Evolutionary conservation across 2,329 filamentous ascomycete genomes (phyloP).

Genomic region (Fusarium sp.): DNA sequence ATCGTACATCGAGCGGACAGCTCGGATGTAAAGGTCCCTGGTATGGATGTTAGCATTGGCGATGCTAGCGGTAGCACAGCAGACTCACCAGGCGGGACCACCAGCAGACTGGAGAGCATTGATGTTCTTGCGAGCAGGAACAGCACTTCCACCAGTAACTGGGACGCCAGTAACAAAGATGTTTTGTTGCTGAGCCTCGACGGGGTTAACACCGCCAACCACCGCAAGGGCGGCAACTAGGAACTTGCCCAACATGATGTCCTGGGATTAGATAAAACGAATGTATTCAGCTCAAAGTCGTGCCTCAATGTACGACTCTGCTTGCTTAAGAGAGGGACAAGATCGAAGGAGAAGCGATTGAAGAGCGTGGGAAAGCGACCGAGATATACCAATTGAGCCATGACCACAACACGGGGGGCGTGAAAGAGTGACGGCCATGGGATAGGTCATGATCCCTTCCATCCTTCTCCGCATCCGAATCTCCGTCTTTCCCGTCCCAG

Average conservation of each 20-base stretch:
- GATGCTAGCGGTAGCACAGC: neutral
- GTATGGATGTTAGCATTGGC: constrained; percentile 26
- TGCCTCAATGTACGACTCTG: constrained; percentile 43
- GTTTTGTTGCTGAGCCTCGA: constrained; percentile 46
- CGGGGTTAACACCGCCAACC: constrained; percentile 42
- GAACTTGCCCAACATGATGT: constrained; percentile 43
- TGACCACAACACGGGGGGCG: constrained; percentile 31
- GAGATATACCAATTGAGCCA: constrained; percentile 42
- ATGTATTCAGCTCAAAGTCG: constrained; percentile 37
- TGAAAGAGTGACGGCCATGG: constrained; percentile 12
- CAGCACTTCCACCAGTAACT: constrained; percentile 57
- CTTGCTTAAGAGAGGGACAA: constrained; percentile 35
- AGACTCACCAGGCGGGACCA: constrained; percentile 62
- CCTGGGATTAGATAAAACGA: constrained; percentile 34
- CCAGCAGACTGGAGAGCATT: constrained; percentile 60
- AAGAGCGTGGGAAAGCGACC: constrained; percentile 34
- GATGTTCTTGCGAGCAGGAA: constrained; percentile 64
- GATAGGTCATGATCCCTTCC: constrained; percentile 32
- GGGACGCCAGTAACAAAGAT: constrained; percentile 58
- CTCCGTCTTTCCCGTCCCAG: constrained; percentile 29
- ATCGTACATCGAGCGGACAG: constrained; percentile 61
- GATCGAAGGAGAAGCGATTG: constrained; percentile 1
- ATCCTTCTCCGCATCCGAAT: constrained; percentile 39
- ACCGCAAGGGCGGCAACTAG: constrained; percentile 48
- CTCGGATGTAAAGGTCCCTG: constrained; percentile 67